Evolutionary conservation across 352 stramenopile genomes (phyloP).

Genomic region (Plasmopara viticola): DNA sequence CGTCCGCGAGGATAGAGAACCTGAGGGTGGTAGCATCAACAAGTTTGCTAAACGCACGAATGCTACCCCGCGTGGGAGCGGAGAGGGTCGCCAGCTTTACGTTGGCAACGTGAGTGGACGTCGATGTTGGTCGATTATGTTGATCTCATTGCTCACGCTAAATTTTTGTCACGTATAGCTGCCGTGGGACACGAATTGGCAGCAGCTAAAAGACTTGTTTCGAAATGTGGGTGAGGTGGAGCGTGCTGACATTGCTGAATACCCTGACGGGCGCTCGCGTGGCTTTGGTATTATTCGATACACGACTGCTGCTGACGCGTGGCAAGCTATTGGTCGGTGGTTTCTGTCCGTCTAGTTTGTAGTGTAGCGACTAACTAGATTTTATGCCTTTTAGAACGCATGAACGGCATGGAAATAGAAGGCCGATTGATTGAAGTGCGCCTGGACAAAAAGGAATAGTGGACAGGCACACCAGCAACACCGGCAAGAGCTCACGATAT

Average conservation of each 20-base stretch:
- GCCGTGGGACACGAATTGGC: constrained; percentile 60
- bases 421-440: constrained; percentile 63
- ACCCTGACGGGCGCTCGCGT: constrained; percentile 52
- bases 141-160: not conserved
- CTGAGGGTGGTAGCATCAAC: constrained; percentile 62
- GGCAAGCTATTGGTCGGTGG: constrained; percentile 55
- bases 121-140: not conserved
- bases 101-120: constrained; percentile 58
- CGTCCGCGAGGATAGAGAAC: constrained; percentile 81
- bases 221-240: constrained; percentile 60
- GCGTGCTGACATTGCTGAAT: constrained; percentile 49
- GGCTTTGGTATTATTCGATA: constrained; percentile 73
- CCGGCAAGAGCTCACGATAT: constrained; percentile 6
- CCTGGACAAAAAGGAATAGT: constrained; percentile 47
- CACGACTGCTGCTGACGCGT: constrained; percentile 37
- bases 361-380: not conserved
- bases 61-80: constrained; percentile 7
- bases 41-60: constrained; percentile 46
- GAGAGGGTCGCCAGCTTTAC: constrained; percentile 49
- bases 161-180: constrained; percentile 30
- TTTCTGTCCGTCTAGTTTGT: not conserved
- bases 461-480: not conserved
- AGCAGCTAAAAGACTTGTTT: constrained; percentile 67
- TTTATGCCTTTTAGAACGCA: constrained; percentile 28
- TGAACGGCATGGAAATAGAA: constrained; percentile 63